These are phyloP conservation scores for Aschersonia sp. DNA, from an alignment of 2,329 filamentous ascomycete genomes.

Conservation along the genomic window DNA sequence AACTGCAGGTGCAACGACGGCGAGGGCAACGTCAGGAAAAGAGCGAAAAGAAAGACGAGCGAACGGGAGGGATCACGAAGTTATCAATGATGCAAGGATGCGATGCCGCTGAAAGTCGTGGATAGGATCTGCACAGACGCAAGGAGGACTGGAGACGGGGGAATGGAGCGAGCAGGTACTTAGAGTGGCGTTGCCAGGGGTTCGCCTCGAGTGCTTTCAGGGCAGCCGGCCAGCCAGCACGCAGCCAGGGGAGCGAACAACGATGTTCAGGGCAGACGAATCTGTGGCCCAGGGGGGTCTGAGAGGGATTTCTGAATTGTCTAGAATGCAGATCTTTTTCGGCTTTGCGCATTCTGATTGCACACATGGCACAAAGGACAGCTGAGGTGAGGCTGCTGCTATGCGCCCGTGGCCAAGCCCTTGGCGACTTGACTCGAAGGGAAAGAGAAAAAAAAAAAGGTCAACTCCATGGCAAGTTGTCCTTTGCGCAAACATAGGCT, in stretches of 20 bases:
- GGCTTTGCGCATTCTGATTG: too few relatives aligned
- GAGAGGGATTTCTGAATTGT: too few relatives aligned
- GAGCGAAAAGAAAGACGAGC: too few relatives aligned
- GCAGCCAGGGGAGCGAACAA: too few relatives aligned
- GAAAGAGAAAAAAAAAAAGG: not conserved
- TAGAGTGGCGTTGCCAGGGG: conserved; percentile 4
- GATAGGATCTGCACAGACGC: not conserved
- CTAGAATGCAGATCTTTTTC: too few relatives aligned
- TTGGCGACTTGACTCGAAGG: not conserved
- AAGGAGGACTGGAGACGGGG: not conserved
- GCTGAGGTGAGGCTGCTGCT: too few relatives aligned
- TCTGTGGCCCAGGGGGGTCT: too few relatives aligned
- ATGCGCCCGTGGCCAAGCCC: not conserved
- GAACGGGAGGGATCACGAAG: not conserved
- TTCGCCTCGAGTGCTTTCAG: not conserved
- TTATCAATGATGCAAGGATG: not conserved
- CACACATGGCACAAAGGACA: too few relatives aligned
- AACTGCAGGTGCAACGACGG: too few relatives aligned
- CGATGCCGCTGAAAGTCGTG: not conserved
- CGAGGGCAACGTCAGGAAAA: too few relatives aligned
- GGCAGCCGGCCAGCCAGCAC: not conserved
- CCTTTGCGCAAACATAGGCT: not conserved
- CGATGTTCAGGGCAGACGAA: too few relatives aligned
- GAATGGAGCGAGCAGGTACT: not conserved
- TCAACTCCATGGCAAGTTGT: not conserved